Base-by-base conservation (phyloP, 2,329 filamentous ascomycete genomes). In the Fusarium temperatum region DNA sequence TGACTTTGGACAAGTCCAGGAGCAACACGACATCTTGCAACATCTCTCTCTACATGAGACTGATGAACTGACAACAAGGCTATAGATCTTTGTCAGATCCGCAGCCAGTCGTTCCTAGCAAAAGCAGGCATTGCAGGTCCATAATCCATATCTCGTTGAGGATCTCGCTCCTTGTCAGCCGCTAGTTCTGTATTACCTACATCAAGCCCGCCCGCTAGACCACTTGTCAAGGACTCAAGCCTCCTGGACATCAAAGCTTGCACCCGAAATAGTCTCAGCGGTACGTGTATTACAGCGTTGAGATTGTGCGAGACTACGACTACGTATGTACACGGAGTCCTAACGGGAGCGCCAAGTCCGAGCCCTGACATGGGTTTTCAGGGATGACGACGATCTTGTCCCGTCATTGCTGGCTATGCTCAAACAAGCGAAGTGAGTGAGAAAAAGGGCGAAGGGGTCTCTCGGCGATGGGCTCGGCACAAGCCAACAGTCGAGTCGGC, bases 381-480 rank as follows among this genome's bases (percentile, higher is more conserved):
- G 53, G 69, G 72, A 73, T 74, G 50, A 54, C 51, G 72, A 65
- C 64, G 72, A 74, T 74, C 72, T 73, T 74, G 47, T 66, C 72
- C 66, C 48, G 36, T 53, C 70, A 54, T 59, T 48, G 68, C 45
- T 75, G 66, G 60, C 58, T 69, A 63, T 61, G 39, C 62, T 64
- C 39, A 56, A 70, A 60, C 47, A 70, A 68, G 66, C 69, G 69
- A 75, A 73, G 72, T 73, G 73, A 75, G 47, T 48, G 44, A 67
- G 50, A 51, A 73, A 75, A 75, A 73, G n/a, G n/a, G n/a, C n/a
- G n/a, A n/a, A n/a, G 70, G 73, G 69, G 70, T 74, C 73, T 62
- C 48, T 75, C 70, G 70, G 73, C 70, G 55, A 66, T 51, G 69
- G 64, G 70, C 73, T 74, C 73, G 73, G 73, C 73, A 75, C 51